These are phyloP conservation scores for Tardiomyces blankii DNA, from an alignment of 1,139 yeast species.

Conservation along the genomic window DNA sequence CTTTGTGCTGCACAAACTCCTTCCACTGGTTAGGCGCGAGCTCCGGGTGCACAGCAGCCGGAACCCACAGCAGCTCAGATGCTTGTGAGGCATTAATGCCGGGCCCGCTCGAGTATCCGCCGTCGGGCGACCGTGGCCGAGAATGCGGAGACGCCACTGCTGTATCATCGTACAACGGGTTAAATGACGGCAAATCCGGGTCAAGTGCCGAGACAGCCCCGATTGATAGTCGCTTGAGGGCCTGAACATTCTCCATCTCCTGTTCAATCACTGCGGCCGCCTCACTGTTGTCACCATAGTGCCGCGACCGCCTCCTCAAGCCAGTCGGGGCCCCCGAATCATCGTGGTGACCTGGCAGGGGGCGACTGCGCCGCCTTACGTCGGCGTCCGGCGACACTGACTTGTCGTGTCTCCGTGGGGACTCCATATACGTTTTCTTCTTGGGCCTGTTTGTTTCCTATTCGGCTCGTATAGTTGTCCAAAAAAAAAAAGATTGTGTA, in stretches of 20 bases:
- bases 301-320: neutral
- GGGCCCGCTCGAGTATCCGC: neutral
- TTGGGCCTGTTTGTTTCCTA: no score
- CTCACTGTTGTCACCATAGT: neutral
- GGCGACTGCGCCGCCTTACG: neutral
- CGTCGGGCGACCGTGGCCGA: neutral
- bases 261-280: conserved; percentile 34
- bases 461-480: no score
- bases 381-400: neutral
- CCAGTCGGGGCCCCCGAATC: neutral
- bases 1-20: conserved; percentile 67
- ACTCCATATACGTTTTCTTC: neutral
- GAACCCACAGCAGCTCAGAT: conserved; percentile 63
- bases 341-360: neutral
- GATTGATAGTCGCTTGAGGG: conserved; percentile 36
- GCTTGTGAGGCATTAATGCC: conserved; percentile 18
- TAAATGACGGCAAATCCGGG: conserved; percentile 33
- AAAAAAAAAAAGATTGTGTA: no score
- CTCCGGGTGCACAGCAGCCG: conserved; percentile 88
- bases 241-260: conserved; percentile 36
- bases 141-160: neutral
- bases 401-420: neutral
- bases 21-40: conserved; percentile 87
- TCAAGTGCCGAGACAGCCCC: conserved; percentile 34
- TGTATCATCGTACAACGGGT: neutral